Percentiles rank a stretch among this genome's conserved stretches.
Evolutionary conservation across 768 basidiomycete species (phyloP).

Genomic region (Panaeolus papilionaceus): DNA sequence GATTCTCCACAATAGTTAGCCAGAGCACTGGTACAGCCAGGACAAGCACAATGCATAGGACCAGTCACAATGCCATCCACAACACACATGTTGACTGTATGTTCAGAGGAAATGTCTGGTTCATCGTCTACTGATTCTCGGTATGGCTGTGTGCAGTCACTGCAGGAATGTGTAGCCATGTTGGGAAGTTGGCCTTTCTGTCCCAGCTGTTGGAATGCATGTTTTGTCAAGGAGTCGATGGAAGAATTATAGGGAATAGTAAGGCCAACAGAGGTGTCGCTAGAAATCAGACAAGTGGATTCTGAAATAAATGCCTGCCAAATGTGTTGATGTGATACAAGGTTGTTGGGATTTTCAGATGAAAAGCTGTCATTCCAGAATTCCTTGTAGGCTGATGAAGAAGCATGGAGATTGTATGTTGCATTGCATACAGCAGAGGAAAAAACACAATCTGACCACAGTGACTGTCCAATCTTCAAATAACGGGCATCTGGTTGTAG

Average conservation of each 20-base stretch:
- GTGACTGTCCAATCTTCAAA: constrained; percentile 24
- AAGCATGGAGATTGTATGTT: constrained; percentile 30
- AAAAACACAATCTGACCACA: constrained; percentile 24
- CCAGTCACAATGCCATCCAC: constrained; percentile 15
- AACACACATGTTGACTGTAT: neutral
- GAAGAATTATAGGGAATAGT: neutral
- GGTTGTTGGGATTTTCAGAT: neutral
- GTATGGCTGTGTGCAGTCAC: constrained; percentile 13
- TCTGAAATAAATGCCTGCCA: constrained; percentile 19
- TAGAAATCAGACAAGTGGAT: constrained; percentile 15
- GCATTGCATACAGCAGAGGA: constrained; percentile 28
- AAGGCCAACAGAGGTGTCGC: neutral
- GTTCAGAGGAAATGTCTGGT: neutral
- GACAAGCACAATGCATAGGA: neutral
- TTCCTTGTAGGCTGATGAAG: constrained; percentile 25
- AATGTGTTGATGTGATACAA: no score
- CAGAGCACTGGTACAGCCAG: neutral
- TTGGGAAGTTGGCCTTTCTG: neutral
- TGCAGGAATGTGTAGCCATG: constrained; percentile 10
- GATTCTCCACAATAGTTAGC: neutral
- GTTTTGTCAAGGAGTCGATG: constrained; percentile 9
- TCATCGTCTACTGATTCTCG: constrained; percentile 7
- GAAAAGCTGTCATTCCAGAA: constrained; percentile 28
- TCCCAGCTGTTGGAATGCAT: constrained; percentile 15
- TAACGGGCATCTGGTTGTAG: constrained; percentile 13